A percentile compares a stretch with the other conserved stretches of the same genome.
These are phyloP conservation scores for Exsudoporus floridanus DNA, from an alignment of 1,284 basidiomycete genomes.

Conservation along the genomic window DNA sequence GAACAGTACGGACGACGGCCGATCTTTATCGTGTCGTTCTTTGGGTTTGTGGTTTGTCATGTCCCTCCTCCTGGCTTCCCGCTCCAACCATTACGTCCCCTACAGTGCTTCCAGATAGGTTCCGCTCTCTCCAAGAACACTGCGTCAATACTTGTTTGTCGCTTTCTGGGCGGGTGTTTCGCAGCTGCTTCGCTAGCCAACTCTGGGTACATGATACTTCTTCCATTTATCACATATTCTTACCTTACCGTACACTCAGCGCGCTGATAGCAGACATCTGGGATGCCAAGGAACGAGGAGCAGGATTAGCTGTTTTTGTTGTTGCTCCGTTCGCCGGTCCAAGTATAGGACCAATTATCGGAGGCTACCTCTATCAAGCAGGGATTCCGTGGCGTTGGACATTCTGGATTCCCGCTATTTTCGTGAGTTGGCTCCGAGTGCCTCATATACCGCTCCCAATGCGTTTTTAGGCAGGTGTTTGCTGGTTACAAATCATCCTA, in stretches of 20 bases:
- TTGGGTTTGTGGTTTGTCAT: conserved; percentile 55
- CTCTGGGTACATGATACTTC: conserved; percentile 43
- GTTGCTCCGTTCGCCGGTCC: conserved; percentile 81
- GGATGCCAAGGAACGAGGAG: conserved; percentile 67
- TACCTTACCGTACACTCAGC: conserved; percentile 25
- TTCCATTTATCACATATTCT: background rate
- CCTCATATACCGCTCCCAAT: conserved; percentile 1
- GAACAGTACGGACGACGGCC: conserved; percentile 59
- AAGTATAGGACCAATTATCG: conserved; percentile 63
- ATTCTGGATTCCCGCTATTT: conserved; percentile 71
- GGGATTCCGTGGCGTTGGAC: conserved; percentile 69
- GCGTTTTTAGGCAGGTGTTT: conserved; percentile 40
- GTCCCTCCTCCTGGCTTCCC: background rate
- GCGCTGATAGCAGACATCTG: conserved; percentile 63
- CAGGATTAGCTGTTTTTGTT: conserved; percentile 68
- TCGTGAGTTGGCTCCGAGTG: conserved; percentile 44
- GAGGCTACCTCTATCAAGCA: conserved; percentile 39
- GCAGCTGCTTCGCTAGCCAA: conserved; percentile 45
- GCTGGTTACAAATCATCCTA: conserved; percentile 55
- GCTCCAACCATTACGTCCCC: background rate
- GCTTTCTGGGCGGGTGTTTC: conserved; percentile 64
- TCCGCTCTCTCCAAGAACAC: conserved; percentile 61
- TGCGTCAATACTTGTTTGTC: conserved; percentile 58
- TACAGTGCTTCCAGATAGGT: conserved; percentile 60
- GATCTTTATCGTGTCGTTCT: conserved; percentile 66